Conservation (phyloP, 768 basidiomycete species). For the Kwoniella europaea region DNA sequence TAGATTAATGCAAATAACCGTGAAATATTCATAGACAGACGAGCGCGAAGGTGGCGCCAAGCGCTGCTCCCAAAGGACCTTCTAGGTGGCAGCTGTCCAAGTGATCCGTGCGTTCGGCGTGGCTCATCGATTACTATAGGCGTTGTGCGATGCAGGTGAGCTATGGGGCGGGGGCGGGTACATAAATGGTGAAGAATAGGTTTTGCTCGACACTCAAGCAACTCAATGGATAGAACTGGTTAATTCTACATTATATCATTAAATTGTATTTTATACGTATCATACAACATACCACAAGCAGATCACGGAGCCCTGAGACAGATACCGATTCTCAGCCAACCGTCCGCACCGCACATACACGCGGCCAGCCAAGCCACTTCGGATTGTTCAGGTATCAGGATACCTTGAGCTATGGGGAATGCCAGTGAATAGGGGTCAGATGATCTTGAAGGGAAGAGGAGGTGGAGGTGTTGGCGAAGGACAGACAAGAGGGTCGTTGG, state of each 20-base stretch:
- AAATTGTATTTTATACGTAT: neutral
- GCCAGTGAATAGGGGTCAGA: constrained; percentile 64
- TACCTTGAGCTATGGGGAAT: constrained; percentile 81
- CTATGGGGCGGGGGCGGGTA: too few relatives aligned
- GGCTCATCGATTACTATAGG: too few relatives aligned
- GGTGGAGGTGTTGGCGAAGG: constrained; percentile 74
- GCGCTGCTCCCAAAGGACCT: too few relatives aligned
- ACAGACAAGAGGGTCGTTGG: constrained; percentile 73
- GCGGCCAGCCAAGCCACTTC: constrained; percentile 95
- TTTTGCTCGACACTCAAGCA: too few relatives aligned
- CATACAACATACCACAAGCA: neutral
- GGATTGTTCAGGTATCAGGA: constrained; percentile 77
- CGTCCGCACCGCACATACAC: constrained; percentile 89
- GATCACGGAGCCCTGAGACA: constrained; percentile 18
- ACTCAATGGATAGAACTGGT: too few relatives aligned
- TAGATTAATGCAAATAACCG: neutral
- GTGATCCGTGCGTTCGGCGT: too few relatives aligned
- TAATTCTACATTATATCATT: neutral
- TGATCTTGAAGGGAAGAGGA: constrained; percentile 68
- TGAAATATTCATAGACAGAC: too few relatives aligned
- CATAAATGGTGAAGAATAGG: too few relatives aligned
- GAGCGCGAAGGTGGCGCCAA: too few relatives aligned
- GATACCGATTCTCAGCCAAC: constrained; percentile 90
- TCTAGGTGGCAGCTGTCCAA: too few relatives aligned
- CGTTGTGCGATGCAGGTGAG: too few relatives aligned